Conservation (phyloP, 768 basidiomycete species). For the Boletus rubescentipes region DNA sequence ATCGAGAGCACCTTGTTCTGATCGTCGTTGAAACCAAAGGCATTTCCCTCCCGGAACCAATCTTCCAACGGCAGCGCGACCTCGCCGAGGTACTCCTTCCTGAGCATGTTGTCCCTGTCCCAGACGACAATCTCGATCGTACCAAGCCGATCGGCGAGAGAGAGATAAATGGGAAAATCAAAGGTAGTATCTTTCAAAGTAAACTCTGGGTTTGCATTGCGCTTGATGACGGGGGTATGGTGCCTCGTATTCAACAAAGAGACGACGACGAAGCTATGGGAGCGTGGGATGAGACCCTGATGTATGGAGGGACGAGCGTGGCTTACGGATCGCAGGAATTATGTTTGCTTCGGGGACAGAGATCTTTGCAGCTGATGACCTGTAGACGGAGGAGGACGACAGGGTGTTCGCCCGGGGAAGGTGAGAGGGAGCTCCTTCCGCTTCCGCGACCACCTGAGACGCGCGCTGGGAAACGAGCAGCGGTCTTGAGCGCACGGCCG, state of each 20-base stretch:
- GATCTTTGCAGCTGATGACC: slow-evolving; percentile 59
- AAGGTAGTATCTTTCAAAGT: slow-evolving; percentile 75
- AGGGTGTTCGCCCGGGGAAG: slow-evolving; percentile 61
- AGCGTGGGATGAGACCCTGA: not conserved
- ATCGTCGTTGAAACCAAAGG: slow-evolving; percentile 56
- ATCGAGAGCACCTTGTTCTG: slow-evolving; percentile 61
- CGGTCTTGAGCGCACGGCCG: slow-evolving; percentile 58
- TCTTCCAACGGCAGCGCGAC: slow-evolving; percentile 72
- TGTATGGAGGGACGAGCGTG: not conserved
- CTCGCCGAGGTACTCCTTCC: slow-evolving; percentile 95
- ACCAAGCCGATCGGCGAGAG: slow-evolving; percentile 68
- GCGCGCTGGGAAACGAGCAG: slow-evolving; percentile 52
- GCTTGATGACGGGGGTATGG: slow-evolving; percentile 76
- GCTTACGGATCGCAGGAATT: slow-evolving; percentile 79
- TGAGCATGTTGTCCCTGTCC: slow-evolving; percentile 83
- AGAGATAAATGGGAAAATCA: slow-evolving; percentile 83
- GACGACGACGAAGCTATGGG: slow-evolving; percentile 64
- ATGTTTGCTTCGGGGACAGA: slow-evolving; percentile 63
- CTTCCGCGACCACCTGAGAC: slow-evolving; percentile 42
- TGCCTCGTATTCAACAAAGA: slow-evolving; percentile 57
- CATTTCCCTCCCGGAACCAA: slow-evolving; percentile 60
- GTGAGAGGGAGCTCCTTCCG: slow-evolving; percentile 38
- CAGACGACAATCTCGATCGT: slow-evolving; percentile 85
- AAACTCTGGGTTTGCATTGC: slow-evolving; percentile 67
- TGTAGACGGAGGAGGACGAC: slow-evolving; percentile 67